A percentile compares a stretch with the other conserved stretches of the same genome.
Evolutionary conservation across 1,284 basidiomycete species (phyloP).

Genomic region (Peniophora sp.): DNA sequence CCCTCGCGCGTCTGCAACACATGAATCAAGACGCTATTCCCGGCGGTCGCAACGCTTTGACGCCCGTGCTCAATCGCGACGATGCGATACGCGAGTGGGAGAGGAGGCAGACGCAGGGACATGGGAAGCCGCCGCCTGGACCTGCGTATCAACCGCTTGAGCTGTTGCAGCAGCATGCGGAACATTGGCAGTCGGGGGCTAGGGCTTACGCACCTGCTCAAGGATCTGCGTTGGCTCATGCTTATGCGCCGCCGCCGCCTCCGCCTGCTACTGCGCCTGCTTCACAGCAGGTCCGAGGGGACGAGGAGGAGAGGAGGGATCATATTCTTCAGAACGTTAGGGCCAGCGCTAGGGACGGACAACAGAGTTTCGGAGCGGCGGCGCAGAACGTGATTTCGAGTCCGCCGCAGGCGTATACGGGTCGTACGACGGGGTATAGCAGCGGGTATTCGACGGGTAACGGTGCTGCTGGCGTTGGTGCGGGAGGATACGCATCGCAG

Average conservation of each 20-base stretch:
- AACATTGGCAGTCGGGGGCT: slow-evolving; percentile 55
- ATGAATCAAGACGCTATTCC: slow-evolving; percentile 83
- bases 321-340: slow-evolving; percentile 69
- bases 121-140: slow-evolving; percentile 47
- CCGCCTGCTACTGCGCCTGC: slow-evolving; percentile 34
- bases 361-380: slow-evolving; percentile 34
- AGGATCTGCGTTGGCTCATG: slow-evolving; percentile 61
- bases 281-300: no score
- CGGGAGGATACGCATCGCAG: slow-evolving; percentile 27
- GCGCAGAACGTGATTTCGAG: slow-evolving; percentile 50
- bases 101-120: slow-evolving; percentile 66
- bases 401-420: slow-evolving; percentile 61
- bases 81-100: slow-evolving; percentile 91
- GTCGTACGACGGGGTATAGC: slow-evolving; percentile 13
- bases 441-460: slow-evolving; percentile 40
- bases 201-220: slow-evolving; percentile 17
- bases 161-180: slow-evolving; percentile 86
- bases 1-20: slow-evolving; percentile 79
- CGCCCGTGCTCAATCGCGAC: slow-evolving; percentile 84
- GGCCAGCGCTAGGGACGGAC: slow-evolving; percentile 49
- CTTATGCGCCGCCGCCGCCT: slow-evolving; percentile 44
- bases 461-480: slow-evolving; percentile 48
- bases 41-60: slow-evolving; percentile 72
- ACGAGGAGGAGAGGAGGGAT: slow-evolving; percentile 60
- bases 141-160: slow-evolving; percentile 76